Base-by-base conservation (phyloP, 2,329 filamentous ascomycete species). In the Thielaviopsis populi region DNA sequence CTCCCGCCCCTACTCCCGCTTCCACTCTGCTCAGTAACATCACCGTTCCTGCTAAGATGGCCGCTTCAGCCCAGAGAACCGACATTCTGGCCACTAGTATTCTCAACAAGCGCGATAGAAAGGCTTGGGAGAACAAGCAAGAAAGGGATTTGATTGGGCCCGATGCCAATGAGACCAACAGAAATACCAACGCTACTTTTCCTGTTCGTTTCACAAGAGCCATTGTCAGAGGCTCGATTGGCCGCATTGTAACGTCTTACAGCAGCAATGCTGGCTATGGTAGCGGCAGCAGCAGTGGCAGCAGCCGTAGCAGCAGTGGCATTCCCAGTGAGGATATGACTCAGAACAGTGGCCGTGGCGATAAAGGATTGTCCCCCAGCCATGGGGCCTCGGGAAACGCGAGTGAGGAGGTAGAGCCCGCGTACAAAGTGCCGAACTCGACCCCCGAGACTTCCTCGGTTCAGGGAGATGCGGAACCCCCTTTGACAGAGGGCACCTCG, bases 181-280 rank as follows among this genome's bases (percentile, higher is more conserved):
- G 27, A 56, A 56, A 56, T 17, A 56, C 37, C 53, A 62, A 22
- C 46, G 42, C 46, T 8, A 62, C 62, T 15, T 65, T 65, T 59
- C 63, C 63, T 11, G 54, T 62, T 24, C 53, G 63, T 13, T 42
- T 65, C 22, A 62, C 53, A 24, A 41, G 50, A 42, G 63, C 63
- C 59, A 59, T 65, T 42, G 59, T 62, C 41, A 37, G 58, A 43
- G 60, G 60, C 27, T 65, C 63, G 0, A 48, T 65, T 62, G 63
- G 63, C 7, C 42, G 63, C 8, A 53, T 65, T 10, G 60, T 65
- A 6, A 53, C 43, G 22, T 59, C 59, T 41, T 62, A 53, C 33
- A 62, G 61, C 15, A 48, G 37, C 7, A 22, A 4, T 30, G 46
- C 30, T 62, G 46, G 30, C 8, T 56, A 56, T 56, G 53, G 30